Percentiles rank a stretch among this genome's conserved stretches.
Conservation (phyloP, 2,329 filamentous ascomycete species). For the Hymenoscyphus fructigenus region DNA sequence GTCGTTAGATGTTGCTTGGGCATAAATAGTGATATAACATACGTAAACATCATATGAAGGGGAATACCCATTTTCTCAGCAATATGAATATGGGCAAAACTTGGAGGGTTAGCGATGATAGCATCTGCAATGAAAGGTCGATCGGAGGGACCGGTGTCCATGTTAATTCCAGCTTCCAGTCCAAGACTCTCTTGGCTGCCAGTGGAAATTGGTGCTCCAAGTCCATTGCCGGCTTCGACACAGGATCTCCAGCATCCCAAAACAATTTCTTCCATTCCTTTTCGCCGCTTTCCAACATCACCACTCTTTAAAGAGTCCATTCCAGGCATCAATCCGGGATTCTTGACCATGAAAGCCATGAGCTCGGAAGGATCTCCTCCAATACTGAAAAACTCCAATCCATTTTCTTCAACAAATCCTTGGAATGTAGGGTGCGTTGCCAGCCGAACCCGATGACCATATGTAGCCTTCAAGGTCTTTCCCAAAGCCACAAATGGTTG, state of each 20-base stretch:
- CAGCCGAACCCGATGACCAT: conserved; percentile 70
- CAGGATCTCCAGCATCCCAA: conserved; percentile 85
- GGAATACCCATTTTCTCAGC: conserved; percentile 75
- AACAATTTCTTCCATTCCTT: conserved; percentile 76
- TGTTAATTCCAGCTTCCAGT: conserved; percentile 36
- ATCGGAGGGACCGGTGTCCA: conserved; percentile 35
- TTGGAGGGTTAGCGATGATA: conserved; percentile 77
- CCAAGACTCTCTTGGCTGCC: conserved; percentile 28
- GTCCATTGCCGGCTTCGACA: conserved; percentile 72
- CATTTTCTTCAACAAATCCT: conserved; percentile 66
- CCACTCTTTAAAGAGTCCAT: conserved; percentile 74
- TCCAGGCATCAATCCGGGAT: conserved; percentile 81
- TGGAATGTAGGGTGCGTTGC: conserved; percentile 72
- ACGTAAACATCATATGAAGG: conserved; percentile 88
- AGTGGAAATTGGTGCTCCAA: conserved; percentile 22
- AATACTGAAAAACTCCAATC: conserved; percentile 73
- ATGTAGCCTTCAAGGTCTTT: conserved; percentile 60
- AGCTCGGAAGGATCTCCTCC: conserved; percentile 74
- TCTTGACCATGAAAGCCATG: conserved; percentile 91
- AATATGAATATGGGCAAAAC: conserved; percentile 73
- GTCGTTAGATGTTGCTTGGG: conserved; percentile 10
- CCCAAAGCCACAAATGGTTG: conserved; percentile 74
- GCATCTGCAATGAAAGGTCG: conserved; percentile 78
- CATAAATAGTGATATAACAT: conserved; percentile 38
- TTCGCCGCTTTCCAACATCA: conserved; percentile 72